phyloP scores from a whole-genome alignment of 2,329 filamentous ascomycete genomes.

The Endoconidiophora polonica region DNA sequence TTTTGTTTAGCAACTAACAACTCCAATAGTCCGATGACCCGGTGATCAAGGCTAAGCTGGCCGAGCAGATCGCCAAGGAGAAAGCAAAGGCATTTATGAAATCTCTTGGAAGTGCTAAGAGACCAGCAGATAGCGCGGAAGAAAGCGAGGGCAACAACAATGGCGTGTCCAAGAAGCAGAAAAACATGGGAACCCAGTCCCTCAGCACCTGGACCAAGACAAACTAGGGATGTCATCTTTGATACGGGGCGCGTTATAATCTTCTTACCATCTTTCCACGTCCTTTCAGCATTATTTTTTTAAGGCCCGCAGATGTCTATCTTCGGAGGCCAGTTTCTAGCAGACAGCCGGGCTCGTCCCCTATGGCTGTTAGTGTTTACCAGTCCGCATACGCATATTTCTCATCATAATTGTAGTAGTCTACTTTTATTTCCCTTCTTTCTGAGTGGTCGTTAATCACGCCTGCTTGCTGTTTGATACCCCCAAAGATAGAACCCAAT shows the following conservation, averaged over 20 bases:
- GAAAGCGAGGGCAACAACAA: slow-evolving; percentile 3
- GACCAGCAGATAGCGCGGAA: slow-evolving; percentile 6
- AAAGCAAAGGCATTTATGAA: slow-evolving; percentile 34
- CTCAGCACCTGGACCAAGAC: slow-evolving; percentile 2
- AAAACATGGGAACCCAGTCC: slow-evolving; percentile 6
- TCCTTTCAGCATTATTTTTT: not conserved
- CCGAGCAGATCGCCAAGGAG: slow-evolving; percentile 40
- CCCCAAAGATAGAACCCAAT: no score
- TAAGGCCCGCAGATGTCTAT: not conserved
- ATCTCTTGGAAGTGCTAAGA: slow-evolving; percentile 27
- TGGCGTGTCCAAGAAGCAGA: slow-evolving; percentile 7
- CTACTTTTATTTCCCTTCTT: no score
- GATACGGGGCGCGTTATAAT: not conserved
- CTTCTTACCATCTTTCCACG: not conserved
- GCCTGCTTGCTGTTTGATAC: no score
- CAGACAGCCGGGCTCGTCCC: no score
- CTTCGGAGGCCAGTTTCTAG: not conserved
- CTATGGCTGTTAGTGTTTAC: no score
- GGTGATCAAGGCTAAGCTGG: slow-evolving; percentile 32
- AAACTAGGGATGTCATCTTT: not conserved
- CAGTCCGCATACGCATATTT: no score
- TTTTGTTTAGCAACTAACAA: not conserved
- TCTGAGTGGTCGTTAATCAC: no score
- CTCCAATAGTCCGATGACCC: slow-evolving; percentile 31
- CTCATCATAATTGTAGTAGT: no score